These are phyloP conservation scores for Phaffia rhodozyma DNA, from an alignment of 1,284 basidiomycete species.

Conservation along the genomic window DNA sequence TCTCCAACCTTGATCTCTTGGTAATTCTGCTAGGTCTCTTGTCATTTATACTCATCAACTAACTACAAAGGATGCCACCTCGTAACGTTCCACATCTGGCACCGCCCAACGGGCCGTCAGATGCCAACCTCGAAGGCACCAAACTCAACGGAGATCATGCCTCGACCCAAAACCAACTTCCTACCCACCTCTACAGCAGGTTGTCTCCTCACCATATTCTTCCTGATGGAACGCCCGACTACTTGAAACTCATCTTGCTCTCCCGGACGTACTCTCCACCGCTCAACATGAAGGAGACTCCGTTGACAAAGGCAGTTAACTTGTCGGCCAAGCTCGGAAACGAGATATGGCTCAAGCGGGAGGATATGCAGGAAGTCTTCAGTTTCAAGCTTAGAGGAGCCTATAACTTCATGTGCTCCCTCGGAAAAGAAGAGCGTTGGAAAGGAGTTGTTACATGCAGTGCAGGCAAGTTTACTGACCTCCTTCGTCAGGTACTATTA, in stretches of 20 bases:
- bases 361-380: constrained; percentile 97
- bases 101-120: no score
- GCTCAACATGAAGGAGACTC: constrained; percentile 74
- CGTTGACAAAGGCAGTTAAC: constrained; percentile 72
- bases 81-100: no score
- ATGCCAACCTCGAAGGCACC: no score
- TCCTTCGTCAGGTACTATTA: neutral
- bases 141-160: no score
- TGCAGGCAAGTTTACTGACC: constrained; percentile 60
- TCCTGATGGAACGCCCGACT: constrained; percentile 57
- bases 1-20: no score
- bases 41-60: no score
- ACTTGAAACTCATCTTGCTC: constrained; percentile 81
- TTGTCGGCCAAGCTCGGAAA: constrained; percentile 80
- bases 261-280: constrained; percentile 77
- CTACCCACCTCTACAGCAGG: constrained; percentile 33
- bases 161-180: constrained; percentile 24
- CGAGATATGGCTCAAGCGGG: constrained; percentile 90
- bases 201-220: constrained; percentile 32
- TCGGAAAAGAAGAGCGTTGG: constrained; percentile 80
- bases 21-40: no score
- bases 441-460: constrained; percentile 97
- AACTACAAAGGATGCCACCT: no score
- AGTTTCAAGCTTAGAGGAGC: constrained; percentile 98
- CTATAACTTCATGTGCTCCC: constrained; percentile 95